Evolutionary conservation across 2,329 filamentous ascomycete genomes (phyloP), one percentile per base, ranked within the genome.

Genomic region (Claviceps fusiformis): DNA sequence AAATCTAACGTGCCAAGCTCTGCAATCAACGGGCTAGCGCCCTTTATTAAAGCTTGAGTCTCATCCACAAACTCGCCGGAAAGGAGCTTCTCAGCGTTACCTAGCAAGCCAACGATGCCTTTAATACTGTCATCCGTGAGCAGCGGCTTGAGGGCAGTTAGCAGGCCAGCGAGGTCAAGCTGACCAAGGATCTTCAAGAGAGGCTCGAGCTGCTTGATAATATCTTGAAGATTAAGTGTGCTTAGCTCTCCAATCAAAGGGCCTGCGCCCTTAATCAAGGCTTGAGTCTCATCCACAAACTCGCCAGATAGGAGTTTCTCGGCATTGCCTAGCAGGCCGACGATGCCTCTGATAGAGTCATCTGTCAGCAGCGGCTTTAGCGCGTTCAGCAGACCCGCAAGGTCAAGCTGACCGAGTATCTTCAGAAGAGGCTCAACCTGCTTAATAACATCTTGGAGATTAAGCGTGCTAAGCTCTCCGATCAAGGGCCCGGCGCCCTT

Each of bases 241-340:
- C 48, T 19, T 1, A 56, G 5, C 65, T 62, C 56, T 13, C 9
- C 50, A 5, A 57, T 45, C 3, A 57, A 29, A 2, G 56, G 56
- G 1, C 15, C 31, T 7, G 56, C 56, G 5, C 45, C 49, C 29
- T 52, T 50, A 13, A 57, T 50, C 3, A 65, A 59, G 0, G 60
- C 57, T 41, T 66, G 60, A 3, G 63, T 66, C 35, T 66, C 56
- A 2, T 62, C 60, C 45, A 66, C 64, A 17, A 66, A 66, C 8
- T 65, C 63, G 0, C 55, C 44, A 0, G 64, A 64, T 31, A 66
- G 53, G 0, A 68, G 57, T 1, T 60, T 56, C 50, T 65, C 65
- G 0, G 65, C 66, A 24, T 67, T 68, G 8, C 59, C 59, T 0
- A 67, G 53, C 1, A 71, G 55, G 17, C 67, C 59, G n/a, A 71